Evolutionary conservation across 305 asterid species (phyloP).

Genomic region (Solanum chacoense): DNA sequence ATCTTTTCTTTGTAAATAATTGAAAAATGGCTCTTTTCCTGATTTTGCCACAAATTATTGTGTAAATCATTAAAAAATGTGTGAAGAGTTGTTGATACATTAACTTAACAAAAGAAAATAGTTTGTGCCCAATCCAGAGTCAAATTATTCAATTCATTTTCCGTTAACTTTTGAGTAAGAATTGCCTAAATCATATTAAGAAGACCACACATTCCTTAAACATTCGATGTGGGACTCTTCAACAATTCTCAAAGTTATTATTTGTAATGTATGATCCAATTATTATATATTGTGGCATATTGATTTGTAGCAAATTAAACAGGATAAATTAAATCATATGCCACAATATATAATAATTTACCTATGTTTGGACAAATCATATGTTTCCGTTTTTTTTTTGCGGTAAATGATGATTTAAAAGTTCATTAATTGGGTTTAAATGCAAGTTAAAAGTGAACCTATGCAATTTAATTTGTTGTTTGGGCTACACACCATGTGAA

Average conservation of each 20-base stretch:
- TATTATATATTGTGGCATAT: not conserved
- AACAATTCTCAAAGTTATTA: not conserved
- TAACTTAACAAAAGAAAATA: no score
- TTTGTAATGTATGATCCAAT: not conserved
- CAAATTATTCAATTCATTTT: no score
- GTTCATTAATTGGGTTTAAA: not conserved
- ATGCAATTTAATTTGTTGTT: not conserved
- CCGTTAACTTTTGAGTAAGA: not conserved
- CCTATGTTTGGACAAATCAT: not conserved
- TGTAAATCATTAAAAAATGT: not conserved
- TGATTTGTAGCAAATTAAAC: not conserved
- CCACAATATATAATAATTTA: no score
- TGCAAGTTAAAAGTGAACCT: not conserved
- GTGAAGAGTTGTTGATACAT: no score
- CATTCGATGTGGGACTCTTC: not conserved
- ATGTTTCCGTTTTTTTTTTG: not conserved
- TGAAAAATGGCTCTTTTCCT: not conserved
- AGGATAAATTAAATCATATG: no score
- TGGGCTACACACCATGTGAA: not conserved
- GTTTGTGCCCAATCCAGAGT: not conserved
- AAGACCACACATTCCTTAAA: not conserved
- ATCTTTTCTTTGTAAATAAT: no score
- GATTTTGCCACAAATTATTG: not conserved
- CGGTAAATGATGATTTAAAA: not conserved
- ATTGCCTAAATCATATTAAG: not conserved